Base-by-base conservation (phyloP, 345 rosid species). In the Combretum micranthum region DNA sequence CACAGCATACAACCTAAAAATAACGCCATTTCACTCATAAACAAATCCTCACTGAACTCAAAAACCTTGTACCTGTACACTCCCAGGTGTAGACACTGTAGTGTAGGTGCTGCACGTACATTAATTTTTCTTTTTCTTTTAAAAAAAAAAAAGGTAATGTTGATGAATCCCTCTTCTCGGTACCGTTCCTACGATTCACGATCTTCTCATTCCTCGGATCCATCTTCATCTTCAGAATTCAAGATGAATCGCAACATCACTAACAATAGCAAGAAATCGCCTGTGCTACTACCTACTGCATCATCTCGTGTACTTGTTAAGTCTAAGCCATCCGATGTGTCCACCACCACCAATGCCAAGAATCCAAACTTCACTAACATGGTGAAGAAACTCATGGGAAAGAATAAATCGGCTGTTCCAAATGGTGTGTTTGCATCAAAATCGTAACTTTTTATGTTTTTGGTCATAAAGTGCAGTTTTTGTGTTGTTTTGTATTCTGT, bases 351-450 rank as follows among this genome's bases (percentile, higher is more conserved):
- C 48, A 39, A 37, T 20, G 48, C 50, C 61, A 66, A 43, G 55
- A 70, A 69, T 48, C 70, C 57, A 14, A 88, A 83, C 59, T 64
- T 92, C 44, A 58, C 77, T 13, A 42, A 56, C 15, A 71, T 84
- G 93, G 79, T 92, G 67, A 88, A 81, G 89, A 88, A 71, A 59
- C 80, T 91, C 42, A 65, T 92, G 86, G 85, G 80, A 14, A 83
- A 71, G 69, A 85, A 79, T 18, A 20, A 67, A 0, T 2, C 39
- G 39, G 39, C 9, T 32, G 39, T 1, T 3, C 23, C 62, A 0
- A 39, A 49, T 12, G 54, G 62, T 10, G 17, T 32, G 19, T 15
- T 32, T 32, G 39, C 39, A 32, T 32, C 39, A 32, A 1, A 4
- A 32, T 32, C 9, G 9, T 4, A 32, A 32, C 39, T 32, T 32